Evolutionary conservation across 2,329 filamentous ascomycete genomes (phyloP), one percentile per base, ranked within the genome.

Genomic region (Simplicillium sp.): DNA sequence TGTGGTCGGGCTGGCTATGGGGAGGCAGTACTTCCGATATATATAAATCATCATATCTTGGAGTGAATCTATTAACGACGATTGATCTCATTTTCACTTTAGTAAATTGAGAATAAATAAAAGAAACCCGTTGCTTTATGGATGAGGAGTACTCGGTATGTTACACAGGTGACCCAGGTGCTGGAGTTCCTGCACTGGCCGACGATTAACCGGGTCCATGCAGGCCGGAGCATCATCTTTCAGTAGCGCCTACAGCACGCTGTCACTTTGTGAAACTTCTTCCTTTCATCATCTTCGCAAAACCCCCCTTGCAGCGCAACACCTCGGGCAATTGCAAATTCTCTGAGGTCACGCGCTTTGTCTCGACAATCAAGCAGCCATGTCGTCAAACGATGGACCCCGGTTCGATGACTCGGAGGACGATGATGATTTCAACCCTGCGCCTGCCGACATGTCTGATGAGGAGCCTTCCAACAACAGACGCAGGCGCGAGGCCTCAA

Each of bases 351-450:
- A 37, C 25, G 29, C 20, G 20, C 20, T 25, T 25, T 9, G 9
- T 6, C 20, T 25, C 20, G 20, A 5, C 20, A 25, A 6, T 6
- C 5, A 25, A 25, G 20, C 20, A 25, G 20, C 20, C 43, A 75
- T 76, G 70, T 63, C 68, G 45, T 62, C 64, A 33, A 67, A 63
- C 53, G 64, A 70, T 41, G 60, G 55, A 50, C 61, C 66, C 45
- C 67, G 68, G 46, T 73, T 67, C 54, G 70, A 77, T 53, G 77
- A 81, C 46, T 81, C 76, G 44, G 83, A 86, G 42, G 86, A 92
- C 38, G 88, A 94, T 52, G 82, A 85, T 45, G 84, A 90, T 59
- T 95, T 96, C 73, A 94, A 95, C 60, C 89, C 88, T 38, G 78
- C 74, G 37, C 82, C 83, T 15, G 82, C 77, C 45, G 77, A 87